Base-by-base conservation (phyloP, 2,329 filamentous ascomycete species). In the Colletotrichum caudatum region DNA sequence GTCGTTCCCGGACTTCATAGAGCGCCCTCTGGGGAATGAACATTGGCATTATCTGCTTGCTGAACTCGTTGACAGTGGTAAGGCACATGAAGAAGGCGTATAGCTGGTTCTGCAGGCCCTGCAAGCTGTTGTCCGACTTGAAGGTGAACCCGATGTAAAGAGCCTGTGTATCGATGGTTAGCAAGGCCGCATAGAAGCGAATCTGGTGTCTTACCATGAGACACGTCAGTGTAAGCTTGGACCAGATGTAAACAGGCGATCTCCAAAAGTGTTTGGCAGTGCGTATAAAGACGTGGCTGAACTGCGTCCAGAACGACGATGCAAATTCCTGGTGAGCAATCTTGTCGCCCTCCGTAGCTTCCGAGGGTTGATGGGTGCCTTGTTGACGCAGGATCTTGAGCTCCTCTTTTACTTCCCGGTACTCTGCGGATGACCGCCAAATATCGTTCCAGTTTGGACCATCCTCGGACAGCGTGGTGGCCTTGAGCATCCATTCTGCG, bases 251-350 rank as follows among this genome's bases (percentile, higher is more conserved):
- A 3, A 87, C 85, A 0, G 91, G 91, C 1, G 88, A 92, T 58
- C 92, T 88, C 91, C 91, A 93, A 83, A 92, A 93, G 78, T 93
- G 91, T 75, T 91, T 84, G 80, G 92, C 92, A 16, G 92, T 88
- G 75, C 92, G 89, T 35, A 83, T 76, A 23, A 87, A 86, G 46
- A 91, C 90, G 74, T 90, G 84, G 51, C 79, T 82, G 26, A 93
- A 81, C 77, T 95, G 93, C 16, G 82, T 78, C 9, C 73, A 75
- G 76, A 94, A 92, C 0, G 92, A 89, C 51, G 92, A 91, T 2
- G 93, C 92, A 71, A 94, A 95, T 80, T 94, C 91, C 39, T 86
- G 84, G 77, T 71, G 57, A 7, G 61, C 60, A 14, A 66, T 48
- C 7, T 26, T 33, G 7, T 39, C 3, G 29, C 23, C 44, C 8